Conservation (phyloP, 2,329 filamentous ascomycete genomes). For the Bipolaris victoriae region DNA sequence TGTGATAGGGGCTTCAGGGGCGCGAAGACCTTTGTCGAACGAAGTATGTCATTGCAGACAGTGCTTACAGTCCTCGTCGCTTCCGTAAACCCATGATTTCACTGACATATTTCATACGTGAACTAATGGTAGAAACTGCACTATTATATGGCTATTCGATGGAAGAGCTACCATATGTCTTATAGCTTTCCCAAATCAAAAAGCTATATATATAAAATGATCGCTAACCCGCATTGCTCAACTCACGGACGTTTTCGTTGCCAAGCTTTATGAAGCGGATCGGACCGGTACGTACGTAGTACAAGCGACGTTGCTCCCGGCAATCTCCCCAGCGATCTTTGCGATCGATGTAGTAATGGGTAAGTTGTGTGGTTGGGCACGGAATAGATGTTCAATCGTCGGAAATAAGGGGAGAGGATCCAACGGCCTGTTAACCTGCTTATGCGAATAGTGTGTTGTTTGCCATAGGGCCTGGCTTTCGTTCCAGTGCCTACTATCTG, state of each 20-base stretch:
- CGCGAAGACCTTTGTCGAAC: too few relatives aligned
- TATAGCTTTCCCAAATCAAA: not conserved
- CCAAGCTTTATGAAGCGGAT: not conserved
- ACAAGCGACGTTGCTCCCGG: not conserved
- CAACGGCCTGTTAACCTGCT: not conserved
- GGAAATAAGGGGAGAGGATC: not conserved
- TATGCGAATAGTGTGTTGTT: not conserved
- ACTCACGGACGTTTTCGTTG: not conserved
- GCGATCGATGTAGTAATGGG: not conserved
- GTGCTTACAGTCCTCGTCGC: not conserved
- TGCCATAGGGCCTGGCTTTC: not conserved
- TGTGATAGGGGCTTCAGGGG: too few relatives aligned
- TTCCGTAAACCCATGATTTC: not conserved
- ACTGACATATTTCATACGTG: not conserved
- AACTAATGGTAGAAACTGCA: not conserved
- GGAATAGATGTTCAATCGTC: not conserved
- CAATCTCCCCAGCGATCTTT: not conserved
- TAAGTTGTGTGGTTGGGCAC: not conserved
- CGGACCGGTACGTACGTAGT: not conserved
- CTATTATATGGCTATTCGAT: not conserved
- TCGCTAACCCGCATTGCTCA: not conserved
- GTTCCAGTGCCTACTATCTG: not conserved
- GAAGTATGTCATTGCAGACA: not conserved
- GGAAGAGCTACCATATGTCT: not conserved
- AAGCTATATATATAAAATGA: not conserved